phyloP scores from a whole-genome alignment of 257 asterid species.

The Coffea eugenioides region DNA sequence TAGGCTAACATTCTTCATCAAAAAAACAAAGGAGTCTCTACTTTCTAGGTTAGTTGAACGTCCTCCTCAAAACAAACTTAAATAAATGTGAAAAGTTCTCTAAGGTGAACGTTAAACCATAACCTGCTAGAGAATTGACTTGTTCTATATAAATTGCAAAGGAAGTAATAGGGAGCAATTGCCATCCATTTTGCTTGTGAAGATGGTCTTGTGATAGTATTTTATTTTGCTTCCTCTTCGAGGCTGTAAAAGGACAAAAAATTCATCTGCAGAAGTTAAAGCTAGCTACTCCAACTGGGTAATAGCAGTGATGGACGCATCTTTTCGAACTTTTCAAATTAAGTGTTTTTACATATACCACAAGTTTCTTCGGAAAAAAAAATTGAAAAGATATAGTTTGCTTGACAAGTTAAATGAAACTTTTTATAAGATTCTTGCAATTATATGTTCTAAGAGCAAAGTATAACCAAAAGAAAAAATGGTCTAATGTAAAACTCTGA shows the following conservation, averaged over 20 bases:
- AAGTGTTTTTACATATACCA: too few relatives aligned
- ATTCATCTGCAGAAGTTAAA: neutral
- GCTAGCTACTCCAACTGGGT: neutral
- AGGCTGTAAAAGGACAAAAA: neutral
- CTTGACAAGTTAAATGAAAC: too few relatives aligned
- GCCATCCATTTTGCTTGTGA: neutral
- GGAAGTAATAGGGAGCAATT: slow-evolving; percentile 4
- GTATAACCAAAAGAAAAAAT: too few relatives aligned
- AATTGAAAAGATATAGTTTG: too few relatives aligned
- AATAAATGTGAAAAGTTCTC: slow-evolving; percentile 2
- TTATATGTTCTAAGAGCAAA: too few relatives aligned
- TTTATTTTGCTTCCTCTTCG: neutral
- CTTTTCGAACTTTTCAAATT: too few relatives aligned
- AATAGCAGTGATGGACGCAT: too few relatives aligned
- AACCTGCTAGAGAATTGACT: neutral
- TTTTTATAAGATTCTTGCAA: too few relatives aligned
- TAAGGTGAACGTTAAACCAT: slow-evolving; percentile 12
- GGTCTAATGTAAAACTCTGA: too few relatives aligned
- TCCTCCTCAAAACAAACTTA: slow-evolving; percentile 31
- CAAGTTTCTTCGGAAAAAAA: too few relatives aligned
- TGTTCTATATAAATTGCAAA: neutral
- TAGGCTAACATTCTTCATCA: slow-evolving; percentile 43
- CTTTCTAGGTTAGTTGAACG: slow-evolving; percentile 47
- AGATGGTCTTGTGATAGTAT: neutral
- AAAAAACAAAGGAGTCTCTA: neutral